phyloP scores from a whole-genome alignment of 2,329 filamentous ascomycete species.

The Aspergillus ruber region DNA sequence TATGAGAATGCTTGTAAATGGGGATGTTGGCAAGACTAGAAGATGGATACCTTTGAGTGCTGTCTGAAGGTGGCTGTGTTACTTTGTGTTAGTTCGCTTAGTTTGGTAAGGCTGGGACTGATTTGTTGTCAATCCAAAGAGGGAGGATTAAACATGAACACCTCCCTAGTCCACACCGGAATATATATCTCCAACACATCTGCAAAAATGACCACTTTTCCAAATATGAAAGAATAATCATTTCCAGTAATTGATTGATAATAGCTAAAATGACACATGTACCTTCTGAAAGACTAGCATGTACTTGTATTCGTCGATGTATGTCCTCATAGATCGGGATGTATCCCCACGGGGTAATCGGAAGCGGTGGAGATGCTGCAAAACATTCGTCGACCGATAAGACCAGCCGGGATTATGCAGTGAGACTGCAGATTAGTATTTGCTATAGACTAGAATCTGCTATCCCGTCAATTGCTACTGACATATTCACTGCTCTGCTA shows the following conservation, averaged over 20 bases:
- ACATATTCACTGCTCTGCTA: neutral
- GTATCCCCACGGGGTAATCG: neutral
- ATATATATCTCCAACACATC: too few species aligned
- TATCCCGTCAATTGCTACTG: neutral
- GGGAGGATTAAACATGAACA: too few species aligned
- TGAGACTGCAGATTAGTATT: neutral
- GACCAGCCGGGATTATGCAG: neutral
- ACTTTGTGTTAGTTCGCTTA: neutral
- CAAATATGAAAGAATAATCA: too few species aligned
- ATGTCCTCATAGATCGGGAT: neutral
- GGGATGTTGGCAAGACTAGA: too few species aligned
- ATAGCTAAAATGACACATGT: too few species aligned
- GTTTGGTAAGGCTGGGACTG: neutral
- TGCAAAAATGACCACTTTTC: too few species aligned
- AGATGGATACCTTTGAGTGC: too few species aligned
- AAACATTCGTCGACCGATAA: neutral
- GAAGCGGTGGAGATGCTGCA: neutral
- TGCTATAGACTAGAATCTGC: neutral
- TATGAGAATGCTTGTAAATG: neutral
- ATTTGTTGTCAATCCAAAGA: neutral
- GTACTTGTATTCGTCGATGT: too few species aligned
- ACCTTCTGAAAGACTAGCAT: too few species aligned
- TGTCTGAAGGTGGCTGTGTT: neutral
- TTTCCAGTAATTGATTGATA: too few species aligned
- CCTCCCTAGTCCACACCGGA: too few species aligned